These are phyloP conservation scores for Trichoderma sp. DNA, from an alignment of 2,329 filamentous ascomycete species.

Conservation along the genomic window DNA sequence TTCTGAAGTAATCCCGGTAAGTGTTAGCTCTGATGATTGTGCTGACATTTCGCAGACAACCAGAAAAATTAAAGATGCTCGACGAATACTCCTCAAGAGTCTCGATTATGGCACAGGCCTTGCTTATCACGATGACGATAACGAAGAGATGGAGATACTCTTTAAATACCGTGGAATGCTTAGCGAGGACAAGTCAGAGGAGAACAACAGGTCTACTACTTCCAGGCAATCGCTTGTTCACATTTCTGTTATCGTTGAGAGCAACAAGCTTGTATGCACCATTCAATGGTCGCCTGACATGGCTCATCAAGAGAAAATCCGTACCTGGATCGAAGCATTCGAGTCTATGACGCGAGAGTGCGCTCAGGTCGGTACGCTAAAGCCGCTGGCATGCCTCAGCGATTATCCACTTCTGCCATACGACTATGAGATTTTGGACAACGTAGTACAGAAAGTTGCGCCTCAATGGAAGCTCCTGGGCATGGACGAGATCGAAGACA, in stretches of 20 bases:
- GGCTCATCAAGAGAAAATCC: not conserved
- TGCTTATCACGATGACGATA: not conserved
- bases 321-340: not conserved
- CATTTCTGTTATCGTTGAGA: not conserved
- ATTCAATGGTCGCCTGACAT: not conserved
- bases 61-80: not conserved
- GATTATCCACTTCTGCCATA: not conserved
- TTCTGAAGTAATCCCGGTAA: not conserved
- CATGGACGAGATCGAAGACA: not conserved
- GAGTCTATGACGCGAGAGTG: not conserved
- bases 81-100: not conserved
- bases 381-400: not conserved
- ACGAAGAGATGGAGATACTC: not conserved
- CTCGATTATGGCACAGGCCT: not conserved
- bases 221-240: not conserved
- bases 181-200: not conserved
- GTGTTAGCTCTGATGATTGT: not conserved
- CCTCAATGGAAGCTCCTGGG: not conserved
- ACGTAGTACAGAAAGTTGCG: not conserved
- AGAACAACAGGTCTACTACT: not conserved
- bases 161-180: not conserved
- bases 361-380: not conserved
- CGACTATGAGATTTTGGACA: not conserved
- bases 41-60: not conserved
- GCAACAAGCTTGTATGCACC: not conserved